phyloP scores from a whole-genome alignment of 805 yeast genomes.

The Sugiyamaella boreocaroliniensis region DNA sequence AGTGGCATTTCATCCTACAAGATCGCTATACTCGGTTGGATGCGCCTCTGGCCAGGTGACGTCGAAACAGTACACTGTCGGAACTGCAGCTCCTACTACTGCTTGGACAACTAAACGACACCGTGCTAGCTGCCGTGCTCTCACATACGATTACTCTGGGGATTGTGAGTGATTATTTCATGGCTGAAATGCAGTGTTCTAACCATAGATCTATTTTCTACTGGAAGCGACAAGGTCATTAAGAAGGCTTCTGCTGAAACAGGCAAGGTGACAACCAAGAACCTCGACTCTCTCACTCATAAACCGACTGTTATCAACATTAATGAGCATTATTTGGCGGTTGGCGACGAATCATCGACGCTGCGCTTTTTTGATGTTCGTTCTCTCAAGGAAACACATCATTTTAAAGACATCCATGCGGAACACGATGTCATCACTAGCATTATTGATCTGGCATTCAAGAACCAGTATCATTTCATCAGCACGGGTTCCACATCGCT shows the following conservation, averaged over 20 bases:
- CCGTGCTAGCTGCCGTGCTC: constrained; percentile 76
- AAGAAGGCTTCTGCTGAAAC: constrained; percentile 65
- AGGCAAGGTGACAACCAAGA: constrained; percentile 68
- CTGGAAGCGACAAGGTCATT: constrained; percentile 73
- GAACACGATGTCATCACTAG: constrained; percentile 58
- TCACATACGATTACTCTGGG: constrained; percentile 60
- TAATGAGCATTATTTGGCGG: constrained; percentile 29
- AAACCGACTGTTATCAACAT: constrained; percentile 26
- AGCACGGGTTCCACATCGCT: constrained; percentile 79
- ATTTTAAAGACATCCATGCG: constrained; percentile 47
- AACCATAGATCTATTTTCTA: constrained; percentile 43
- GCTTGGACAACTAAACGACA: constrained; percentile 87
- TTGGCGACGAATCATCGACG: constrained; percentile 64
- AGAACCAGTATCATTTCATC: constrained; percentile 71
- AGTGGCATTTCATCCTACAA: constrained; percentile 68
- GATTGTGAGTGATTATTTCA: constrained; percentile 33
- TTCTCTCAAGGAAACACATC: constrained; percentile 44
- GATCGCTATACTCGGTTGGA: constrained; percentile 60
- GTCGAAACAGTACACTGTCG: constrained; percentile 52
- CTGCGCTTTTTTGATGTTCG: constrained; percentile 55
- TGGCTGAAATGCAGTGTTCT: neutral
- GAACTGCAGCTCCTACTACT: constrained; percentile 30
- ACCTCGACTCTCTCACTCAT: constrained; percentile 21
- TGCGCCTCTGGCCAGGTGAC: constrained; percentile 75
- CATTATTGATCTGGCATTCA: constrained; percentile 60